Percentiles rank a stretch among this genome's conserved stretches.
These are phyloP conservation scores for Neurospora intermedia DNA, from an alignment of 495 filamentous ascomycete species.

Conservation along the genomic window DNA sequence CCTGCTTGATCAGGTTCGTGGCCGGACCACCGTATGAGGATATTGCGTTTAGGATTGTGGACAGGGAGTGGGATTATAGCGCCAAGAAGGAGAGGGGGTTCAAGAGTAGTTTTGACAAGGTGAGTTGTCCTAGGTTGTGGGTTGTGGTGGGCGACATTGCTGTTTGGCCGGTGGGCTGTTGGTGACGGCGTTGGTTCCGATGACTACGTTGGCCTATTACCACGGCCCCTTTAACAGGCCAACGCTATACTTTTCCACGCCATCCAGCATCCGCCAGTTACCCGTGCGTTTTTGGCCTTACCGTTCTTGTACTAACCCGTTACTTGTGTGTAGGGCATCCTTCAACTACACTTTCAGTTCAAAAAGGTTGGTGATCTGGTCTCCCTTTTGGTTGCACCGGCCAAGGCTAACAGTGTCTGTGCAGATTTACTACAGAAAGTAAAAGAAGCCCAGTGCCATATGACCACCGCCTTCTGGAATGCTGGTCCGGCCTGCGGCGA, in stretches of 20 bases:
- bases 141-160: slow-evolving; percentile 5
- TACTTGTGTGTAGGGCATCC: slow-evolving; percentile 57
- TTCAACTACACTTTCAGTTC: slow-evolving; percentile 97
- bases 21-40: slow-evolving; percentile 96
- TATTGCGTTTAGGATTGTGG: slow-evolving; percentile 93
- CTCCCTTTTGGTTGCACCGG: background rate
- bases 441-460: slow-evolving; percentile 9
- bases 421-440: slow-evolving; percentile 61
- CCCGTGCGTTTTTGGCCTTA: background rate
- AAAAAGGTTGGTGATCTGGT: slow-evolving; percentile 49
- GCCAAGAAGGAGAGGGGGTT: slow-evolving; percentile 93
- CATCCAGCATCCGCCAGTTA: background rate
- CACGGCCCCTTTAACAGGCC: background rate
- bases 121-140: slow-evolving; percentile 31
- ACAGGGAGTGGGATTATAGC: slow-evolving; percentile 98
- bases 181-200: slow-evolving; percentile 1
- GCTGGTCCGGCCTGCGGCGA: background rate
- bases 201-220: slow-evolving; percentile 3
- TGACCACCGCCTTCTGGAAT: background rate
- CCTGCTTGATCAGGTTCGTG: slow-evolving; percentile 91
- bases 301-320: slow-evolving; percentile 5
- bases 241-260: background rate
- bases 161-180: background rate
- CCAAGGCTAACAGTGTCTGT: slow-evolving; percentile 26
- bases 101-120: slow-evolving; percentile 95